Percentiles rank a stretch among this genome's conserved stretches.
Evolutionary conservation across 352 stramenopile genomes (phyloP).

Genomic region (Phytopythium montanum): DNA sequence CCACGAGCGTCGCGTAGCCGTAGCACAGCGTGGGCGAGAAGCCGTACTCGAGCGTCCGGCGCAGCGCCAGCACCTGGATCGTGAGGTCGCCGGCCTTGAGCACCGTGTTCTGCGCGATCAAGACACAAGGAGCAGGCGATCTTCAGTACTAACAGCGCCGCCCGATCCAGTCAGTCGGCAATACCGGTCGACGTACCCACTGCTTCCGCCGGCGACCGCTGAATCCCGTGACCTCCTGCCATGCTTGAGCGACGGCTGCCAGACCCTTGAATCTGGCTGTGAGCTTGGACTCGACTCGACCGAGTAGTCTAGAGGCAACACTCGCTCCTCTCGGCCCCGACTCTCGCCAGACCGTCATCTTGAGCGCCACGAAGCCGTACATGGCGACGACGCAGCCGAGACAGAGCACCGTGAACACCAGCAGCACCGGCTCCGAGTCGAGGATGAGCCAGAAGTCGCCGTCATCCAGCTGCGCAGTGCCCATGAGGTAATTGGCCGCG

Average conservation of each 20-base stretch:
- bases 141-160: neutral
- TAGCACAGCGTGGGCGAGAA: conserved; percentile 1
- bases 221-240: conserved; percentile 2
- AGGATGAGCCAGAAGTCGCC: conserved; percentile 45
- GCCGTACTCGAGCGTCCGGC: conserved; percentile 2
- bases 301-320: neutral
- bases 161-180: neutral
- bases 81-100: conserved; percentile 8
- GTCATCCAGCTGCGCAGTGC: conserved; percentile 38
- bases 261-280: neutral
- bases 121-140: conserved; percentile 1
- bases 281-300: neutral
- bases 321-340: too few species aligned
- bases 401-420: conserved; percentile 8
- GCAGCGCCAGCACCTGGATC: conserved; percentile 3
- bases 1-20: neutral
- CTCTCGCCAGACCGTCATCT: conserved; percentile 5
- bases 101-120: neutral
- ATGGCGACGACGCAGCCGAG: neutral
- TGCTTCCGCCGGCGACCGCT: conserved; percentile 2
- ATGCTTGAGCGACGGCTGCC: neutral
- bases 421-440: conserved; percentile 9
- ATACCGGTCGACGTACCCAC: conserved; percentile 1
- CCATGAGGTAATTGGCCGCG: conserved; percentile 43
- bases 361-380: neutral